Conservation (phyloP, 148 eudicot genomes). For the Cornus kousa region DNA sequence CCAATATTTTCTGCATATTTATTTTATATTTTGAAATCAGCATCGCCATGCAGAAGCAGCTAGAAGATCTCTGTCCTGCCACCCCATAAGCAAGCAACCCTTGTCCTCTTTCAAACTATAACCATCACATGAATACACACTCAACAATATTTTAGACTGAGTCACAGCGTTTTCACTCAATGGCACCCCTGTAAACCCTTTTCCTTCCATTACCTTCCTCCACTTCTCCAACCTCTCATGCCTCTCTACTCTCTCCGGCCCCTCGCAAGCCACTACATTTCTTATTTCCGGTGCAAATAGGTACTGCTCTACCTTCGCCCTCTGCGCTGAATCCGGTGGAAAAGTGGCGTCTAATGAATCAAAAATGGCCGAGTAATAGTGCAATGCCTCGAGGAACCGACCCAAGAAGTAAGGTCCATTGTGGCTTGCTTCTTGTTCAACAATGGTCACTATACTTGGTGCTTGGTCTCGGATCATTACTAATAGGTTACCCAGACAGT, state of each 20-base stretch:
- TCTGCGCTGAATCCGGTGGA: constrained; percentile 35
- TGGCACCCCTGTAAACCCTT: constrained; percentile 35
- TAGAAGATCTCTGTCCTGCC: constrained; percentile 39
- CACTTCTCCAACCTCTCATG: constrained; percentile 41
- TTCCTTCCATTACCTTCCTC: constrained; percentile 43
- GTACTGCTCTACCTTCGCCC: constrained; percentile 49
- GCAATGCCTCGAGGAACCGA: constrained; percentile 43
- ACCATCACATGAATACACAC: constrained; percentile 39
- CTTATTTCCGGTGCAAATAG: constrained; percentile 45
- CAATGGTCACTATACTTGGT: constrained; percentile 47
- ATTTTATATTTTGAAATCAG: background rate
- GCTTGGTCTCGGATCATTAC: constrained; percentile 48
- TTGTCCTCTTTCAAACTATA: constrained; percentile 38
- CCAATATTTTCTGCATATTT: too few relatives aligned
- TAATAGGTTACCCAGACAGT: constrained; percentile 28
- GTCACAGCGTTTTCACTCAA: constrained; percentile 38
- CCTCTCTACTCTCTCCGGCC: constrained; percentile 28
- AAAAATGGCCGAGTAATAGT: constrained; percentile 45
- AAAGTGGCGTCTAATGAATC: constrained; percentile 51
- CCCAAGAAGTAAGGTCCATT: constrained; percentile 51
- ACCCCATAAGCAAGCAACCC: constrained; percentile 41
- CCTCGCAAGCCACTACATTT: constrained; percentile 43
- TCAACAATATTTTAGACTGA: constrained; percentile 33
- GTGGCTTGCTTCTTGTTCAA: constrained; percentile 52
- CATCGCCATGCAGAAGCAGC: constrained; percentile 49